Base-by-base conservation (phyloP, 2,329 filamentous ascomycete genomes). In the Madurella mycetomatis region DNA sequence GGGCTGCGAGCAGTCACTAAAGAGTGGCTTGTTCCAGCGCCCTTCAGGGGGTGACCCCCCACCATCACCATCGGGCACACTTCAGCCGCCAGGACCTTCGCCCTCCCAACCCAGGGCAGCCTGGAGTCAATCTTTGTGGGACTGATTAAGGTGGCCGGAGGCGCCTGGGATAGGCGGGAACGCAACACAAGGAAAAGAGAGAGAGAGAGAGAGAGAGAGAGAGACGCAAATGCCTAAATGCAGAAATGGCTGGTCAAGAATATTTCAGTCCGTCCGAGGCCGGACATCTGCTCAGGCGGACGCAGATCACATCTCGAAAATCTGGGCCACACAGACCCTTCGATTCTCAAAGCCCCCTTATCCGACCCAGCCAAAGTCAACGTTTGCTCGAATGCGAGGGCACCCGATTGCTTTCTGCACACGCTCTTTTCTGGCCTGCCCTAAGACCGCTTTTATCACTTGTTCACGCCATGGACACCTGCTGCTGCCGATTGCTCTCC, bases 401-500 rank as follows among this genome's bases (percentile, higher is more conserved):
- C 19, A 8, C 32, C 15, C 48, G 31, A 32, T 19, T 41, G 31
- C 46, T 19, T 41, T 18, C 46, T 47, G 12, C 19, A 16, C 13
- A 40, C 7, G 8, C 18, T 15, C 5, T 44, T 30, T 16, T 9
- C 16, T 40, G 48, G n/a, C 16, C 13, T 48, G 9, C 32, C 47
- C 17, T 25, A 41, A 47, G 17, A 13, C 17, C 31, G 44, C 31
- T 17, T 25, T 43, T 19, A 18, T 30, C 44, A 34, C 16, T 34
- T 30, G 18, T 40, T 44, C 40, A 16, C 32, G 12, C 37, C 30
- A 25, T 32, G 37, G 30, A 41, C 48, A 11, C 47, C 16, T 53
- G 16, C 34, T 44, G 47, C 16, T 51, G 51, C 43, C 47, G 51
- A 44, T 16, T 51, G 47, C 47, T 53, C 43, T 51, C 50, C 30